Evolutionary conservation across 2,329 filamentous ascomycete species (phyloP), one percentile per base, ranked within the genome.

Genomic region (Torrubiella hemipterigena): DNA sequence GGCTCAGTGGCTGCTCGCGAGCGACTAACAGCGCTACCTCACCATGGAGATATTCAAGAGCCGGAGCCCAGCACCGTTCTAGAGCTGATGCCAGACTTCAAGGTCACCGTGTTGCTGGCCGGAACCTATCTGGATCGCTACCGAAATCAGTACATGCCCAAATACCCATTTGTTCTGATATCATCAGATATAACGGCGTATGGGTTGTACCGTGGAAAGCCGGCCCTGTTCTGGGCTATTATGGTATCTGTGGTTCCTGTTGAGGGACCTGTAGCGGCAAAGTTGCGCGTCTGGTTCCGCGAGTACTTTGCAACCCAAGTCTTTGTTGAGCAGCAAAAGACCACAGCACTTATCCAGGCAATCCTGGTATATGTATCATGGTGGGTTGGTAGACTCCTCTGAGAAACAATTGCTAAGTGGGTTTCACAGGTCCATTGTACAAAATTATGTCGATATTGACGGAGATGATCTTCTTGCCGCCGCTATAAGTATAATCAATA

Each of bases 161-260:
- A 47, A 21, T 62, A 53, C 6, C 59, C 59, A 1, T 63, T 63
- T 32, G 46, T 61, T 2, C 48, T 54, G 2, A 34, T 63, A 2
- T 34, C 47, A 0, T 24, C 33, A 0, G 20, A 34, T 4, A 27
- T 47, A 1, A 44, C 46, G 3, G 48, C 55, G 0, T 39, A 42
- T 4, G 44, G 51, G 1, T 33, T 63, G n/a, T 50, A 51, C 26
- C 30, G 41, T 1, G 38, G 42, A n/a, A 45, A 49, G 6, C 50
- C 47, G 0, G 43, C 59, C 12, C 35, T 63, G 1, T 61, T 63
- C 30, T 56, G 54, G 40, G 49, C 50, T 1, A 44, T 63, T 23
- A 43, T 61, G 23, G 48, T 51, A 5, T 43, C 47, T 0, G 46
- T 52, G 0, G 42, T n/a, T n/a, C n/a, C n/a, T n/a, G n/a, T n/a